These are phyloP conservation scores for Mallotus repandus DNA, from an alignment of 441 rosid species.

Conservation along the genomic window DNA sequence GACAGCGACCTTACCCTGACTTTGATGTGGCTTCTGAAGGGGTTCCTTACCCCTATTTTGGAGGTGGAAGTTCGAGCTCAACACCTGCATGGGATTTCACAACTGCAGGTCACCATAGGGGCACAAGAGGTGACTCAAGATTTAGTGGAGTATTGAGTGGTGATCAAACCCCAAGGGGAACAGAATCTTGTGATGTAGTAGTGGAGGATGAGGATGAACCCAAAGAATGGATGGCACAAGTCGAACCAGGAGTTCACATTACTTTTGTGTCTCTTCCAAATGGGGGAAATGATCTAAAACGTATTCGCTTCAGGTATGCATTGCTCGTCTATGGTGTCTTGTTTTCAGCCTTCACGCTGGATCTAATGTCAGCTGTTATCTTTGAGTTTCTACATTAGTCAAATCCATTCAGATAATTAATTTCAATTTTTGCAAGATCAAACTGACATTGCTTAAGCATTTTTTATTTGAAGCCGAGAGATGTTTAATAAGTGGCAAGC, in stretches of 20 bases:
- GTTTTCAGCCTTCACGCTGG: too few species aligned
- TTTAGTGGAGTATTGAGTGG: constrained; percentile 40
- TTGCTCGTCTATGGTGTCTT: not conserved
- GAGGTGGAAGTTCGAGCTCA: constrained; percentile 78
- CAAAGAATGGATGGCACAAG: constrained; percentile 99
- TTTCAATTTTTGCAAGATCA: constrained; percentile 4
- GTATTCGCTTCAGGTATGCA: constrained; percentile 89
- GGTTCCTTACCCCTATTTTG: constrained; percentile 69
- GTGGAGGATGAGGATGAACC: constrained; percentile 78
- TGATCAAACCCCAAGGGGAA: constrained; percentile 41
- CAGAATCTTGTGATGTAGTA: constrained; percentile 64
- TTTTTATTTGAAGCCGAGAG: constrained; percentile 67
- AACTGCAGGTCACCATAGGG: constrained; percentile 39
- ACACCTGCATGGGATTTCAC: constrained; percentile 99
- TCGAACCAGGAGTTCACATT: constrained; percentile 98
- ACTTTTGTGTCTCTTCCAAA: constrained; percentile 88
- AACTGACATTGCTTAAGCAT: constrained; percentile 29
- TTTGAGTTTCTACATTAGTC: too few species aligned
- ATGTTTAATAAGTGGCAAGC: constrained; percentile 99
- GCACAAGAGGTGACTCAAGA: constrained; percentile 48
- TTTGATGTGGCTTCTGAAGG: constrained; percentile 79
- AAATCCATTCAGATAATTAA: too few species aligned
- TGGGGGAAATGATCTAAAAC: constrained; percentile 94
- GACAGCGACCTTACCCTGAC: constrained; percentile 58
- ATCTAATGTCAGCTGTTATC: too few species aligned